Evolutionary conservation across 176 grass and related monocot genomes (phyloP).

Genomic region (Aegilops speltoides): DNA sequence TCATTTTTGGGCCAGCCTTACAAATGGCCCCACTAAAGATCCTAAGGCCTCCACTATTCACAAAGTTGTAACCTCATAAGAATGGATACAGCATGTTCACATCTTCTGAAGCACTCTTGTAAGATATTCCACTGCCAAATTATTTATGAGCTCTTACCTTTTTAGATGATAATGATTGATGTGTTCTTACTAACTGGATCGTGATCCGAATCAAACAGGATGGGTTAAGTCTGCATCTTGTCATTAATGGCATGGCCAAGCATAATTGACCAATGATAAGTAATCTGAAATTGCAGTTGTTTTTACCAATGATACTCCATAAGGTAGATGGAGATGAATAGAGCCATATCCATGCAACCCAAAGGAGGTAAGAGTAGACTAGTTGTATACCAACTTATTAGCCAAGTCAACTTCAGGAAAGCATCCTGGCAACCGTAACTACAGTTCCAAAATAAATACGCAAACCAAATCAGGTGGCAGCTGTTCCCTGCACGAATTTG

Average conservation of each 20-base stretch:
- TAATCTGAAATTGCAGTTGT: not conserved
- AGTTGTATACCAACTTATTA: not conserved
- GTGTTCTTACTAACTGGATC: not conserved
- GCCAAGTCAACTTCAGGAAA: constrained; percentile 35
- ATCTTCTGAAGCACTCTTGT: not conserved
- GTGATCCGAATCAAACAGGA: not conserved
- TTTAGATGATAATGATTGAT: not conserved
- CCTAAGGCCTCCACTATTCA: constrained; percentile 20
- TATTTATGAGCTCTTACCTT: not conserved
- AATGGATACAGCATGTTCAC: not conserved
- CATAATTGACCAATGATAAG: constrained; percentile 22
- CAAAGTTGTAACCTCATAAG: not conserved
- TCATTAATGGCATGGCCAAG: constrained; percentile 23
- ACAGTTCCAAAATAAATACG: not conserved
- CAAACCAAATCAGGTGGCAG: constrained; percentile 27
- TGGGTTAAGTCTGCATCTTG: constrained; percentile 12
- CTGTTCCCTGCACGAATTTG: constrained; percentile 20
- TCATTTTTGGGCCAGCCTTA: not conserved
- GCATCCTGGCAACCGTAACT: constrained; percentile 21
- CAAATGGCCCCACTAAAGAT: constrained; percentile 2
- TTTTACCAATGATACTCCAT: not conserved
- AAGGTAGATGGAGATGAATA: not conserved
- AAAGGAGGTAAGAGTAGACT: not conserved
- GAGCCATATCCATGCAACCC: not conserved
- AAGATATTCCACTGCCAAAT: not conserved